phyloP scores from a whole-genome alignment of 805 yeast genomes.

The Scheffersomyces coipomensis region DNA sequence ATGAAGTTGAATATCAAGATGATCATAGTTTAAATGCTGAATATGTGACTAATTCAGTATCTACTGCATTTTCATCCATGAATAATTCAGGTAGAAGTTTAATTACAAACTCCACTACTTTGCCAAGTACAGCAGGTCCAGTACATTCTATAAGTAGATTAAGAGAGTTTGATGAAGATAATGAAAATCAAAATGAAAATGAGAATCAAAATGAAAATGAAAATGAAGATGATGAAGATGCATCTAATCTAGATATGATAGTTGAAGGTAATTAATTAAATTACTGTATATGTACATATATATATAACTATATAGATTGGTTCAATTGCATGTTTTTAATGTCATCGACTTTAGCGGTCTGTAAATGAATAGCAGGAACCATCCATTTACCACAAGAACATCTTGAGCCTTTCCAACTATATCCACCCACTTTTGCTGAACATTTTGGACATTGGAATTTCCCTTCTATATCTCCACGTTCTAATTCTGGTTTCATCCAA shows the following conservation, averaged over 20 bases:
- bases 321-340: slow-evolving; percentile 20
- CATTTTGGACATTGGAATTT: slow-evolving; percentile 85
- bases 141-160: slow-evolving; percentile 1
- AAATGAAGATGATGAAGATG: slow-evolving; percentile 12
- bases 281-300: slow-evolving; percentile 3
- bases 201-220: slow-evolving; percentile 10
- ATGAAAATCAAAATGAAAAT: slow-evolving; percentile 7
- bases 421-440: slow-evolving; percentile 81
- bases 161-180: slow-evolving; percentile 3
- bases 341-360: slow-evolving; percentile 77
- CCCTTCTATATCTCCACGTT: slow-evolving; percentile 78
- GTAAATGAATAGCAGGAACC: slow-evolving; percentile 84
- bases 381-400: slow-evolving; percentile 97
- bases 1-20: slow-evolving; percentile 44
- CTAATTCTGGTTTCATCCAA: slow-evolving; percentile 88
- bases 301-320: slow-evolving; percentile 5
- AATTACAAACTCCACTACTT: slow-evolving; percentile 19
- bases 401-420: slow-evolving; percentile 90
- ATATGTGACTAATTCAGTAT: slow-evolving; percentile 5
- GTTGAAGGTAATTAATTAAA: slow-evolving; percentile 28
- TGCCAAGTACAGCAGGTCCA: slow-evolving; percentile 9
- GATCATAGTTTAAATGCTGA: slow-evolving; percentile 30
- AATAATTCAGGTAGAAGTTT: slow-evolving; percentile 14
- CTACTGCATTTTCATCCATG: slow-evolving; percentile 6
- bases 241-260: slow-evolving; percentile 44